These are phyloP conservation scores for Tephrocybe rancida DNA, from an alignment of 768 basidiomycete species.

Conservation along the genomic window DNA sequence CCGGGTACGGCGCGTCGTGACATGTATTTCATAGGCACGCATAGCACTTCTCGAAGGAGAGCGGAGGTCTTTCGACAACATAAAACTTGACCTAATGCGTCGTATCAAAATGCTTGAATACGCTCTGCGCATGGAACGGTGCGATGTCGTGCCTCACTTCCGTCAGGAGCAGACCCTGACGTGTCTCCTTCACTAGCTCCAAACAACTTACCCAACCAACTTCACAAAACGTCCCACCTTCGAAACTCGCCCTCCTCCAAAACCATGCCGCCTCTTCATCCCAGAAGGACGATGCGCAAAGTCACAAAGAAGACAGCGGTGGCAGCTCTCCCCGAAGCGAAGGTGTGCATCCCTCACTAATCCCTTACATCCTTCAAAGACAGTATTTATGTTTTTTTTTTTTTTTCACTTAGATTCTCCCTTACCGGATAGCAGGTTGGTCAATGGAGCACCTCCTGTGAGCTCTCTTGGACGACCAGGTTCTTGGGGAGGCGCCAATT, in stretches of 20 bases:
- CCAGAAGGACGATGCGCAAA: conserved; percentile 72
- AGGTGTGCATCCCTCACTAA: conserved; percentile 40
- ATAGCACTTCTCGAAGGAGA: conserved; percentile 98
- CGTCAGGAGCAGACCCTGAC: conserved; percentile 30
- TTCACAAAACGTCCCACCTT: conserved; percentile 59
- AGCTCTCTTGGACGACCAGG: conserved; percentile 51
- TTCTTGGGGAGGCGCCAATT: conserved; percentile 58
- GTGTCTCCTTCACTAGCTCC: conserved; percentile 53
- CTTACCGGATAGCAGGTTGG: conserved; percentile 64
- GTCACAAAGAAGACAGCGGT: conserved; percentile 79
- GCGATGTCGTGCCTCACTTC: conserved; percentile 28
- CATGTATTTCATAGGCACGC: conserved; percentile 64
- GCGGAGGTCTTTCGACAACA: conserved; percentile 94
- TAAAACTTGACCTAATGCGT: conserved; percentile 93
- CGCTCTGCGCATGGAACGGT: conserved; percentile 96
- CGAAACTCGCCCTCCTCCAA: conserved; percentile 68
- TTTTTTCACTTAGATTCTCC: conserved; percentile 60
- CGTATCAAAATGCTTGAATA: conserved; percentile 99
- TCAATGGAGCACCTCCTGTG: conserved; percentile 58
- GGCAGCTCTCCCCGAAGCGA: conserved; percentile 86
- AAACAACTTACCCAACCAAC: conserved; percentile 74
- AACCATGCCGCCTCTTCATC: conserved; percentile 48
- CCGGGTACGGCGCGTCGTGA: conserved; percentile 31
- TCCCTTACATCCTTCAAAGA: too few species aligned
- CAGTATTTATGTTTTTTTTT: conserved; percentile 12